Conservation (phyloP, 208 protist species). For the Leishmania turanica region DNA sequence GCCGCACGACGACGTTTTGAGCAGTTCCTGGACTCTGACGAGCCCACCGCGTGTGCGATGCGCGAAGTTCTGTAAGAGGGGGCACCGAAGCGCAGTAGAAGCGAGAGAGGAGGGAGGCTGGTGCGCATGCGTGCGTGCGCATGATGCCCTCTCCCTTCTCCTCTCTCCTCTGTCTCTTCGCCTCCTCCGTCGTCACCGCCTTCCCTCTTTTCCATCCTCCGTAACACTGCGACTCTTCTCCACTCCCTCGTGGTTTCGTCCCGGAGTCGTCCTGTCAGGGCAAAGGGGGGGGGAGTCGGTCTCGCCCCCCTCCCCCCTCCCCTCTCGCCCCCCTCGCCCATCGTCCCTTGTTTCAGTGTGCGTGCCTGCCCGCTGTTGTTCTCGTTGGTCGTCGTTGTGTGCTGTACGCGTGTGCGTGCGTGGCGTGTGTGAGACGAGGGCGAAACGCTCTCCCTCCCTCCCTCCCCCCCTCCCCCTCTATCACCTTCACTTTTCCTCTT, state of each 20-base stretch:
- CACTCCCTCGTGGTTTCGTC: background rate
- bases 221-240: background rate
- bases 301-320: too few species aligned
- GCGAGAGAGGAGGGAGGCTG: background rate
- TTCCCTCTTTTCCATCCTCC: background rate
- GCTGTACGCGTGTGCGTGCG: background rate
- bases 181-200: background rate
- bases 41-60: constrained; percentile 76
- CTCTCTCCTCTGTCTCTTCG: background rate
- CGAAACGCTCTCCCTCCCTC: background rate
- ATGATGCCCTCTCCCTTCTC: background rate
- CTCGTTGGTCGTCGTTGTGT: background rate
- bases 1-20: constrained; percentile 60
- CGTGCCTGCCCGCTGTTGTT: background rate
- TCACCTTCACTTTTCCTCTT: background rate
- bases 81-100: background rate
- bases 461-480: background rate
- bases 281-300: background rate
- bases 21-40: constrained; percentile 72
- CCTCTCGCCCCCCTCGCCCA: too few species aligned
- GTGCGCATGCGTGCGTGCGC: background rate
- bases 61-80: constrained; percentile 64
- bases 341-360: background rate
- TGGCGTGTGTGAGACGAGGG: background rate
- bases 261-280: background rate